Evolutionary conservation across 768 basidiomycete species (phyloP), one percentile per base, ranked within the genome.

Genomic region (Pisolithus sp.): DNA sequence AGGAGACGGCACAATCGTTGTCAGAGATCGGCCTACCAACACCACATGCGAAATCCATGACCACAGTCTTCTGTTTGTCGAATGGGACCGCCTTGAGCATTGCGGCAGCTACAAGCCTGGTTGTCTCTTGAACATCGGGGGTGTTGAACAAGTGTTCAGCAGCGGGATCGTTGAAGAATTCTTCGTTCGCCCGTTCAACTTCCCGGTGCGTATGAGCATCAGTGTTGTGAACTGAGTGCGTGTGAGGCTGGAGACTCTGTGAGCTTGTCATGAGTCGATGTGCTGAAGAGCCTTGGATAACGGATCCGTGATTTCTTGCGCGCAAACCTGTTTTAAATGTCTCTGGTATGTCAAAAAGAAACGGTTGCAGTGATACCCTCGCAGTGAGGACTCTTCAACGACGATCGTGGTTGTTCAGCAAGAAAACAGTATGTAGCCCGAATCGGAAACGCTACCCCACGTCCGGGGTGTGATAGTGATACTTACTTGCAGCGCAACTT

Each of bases 21-120:
- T 24, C 21, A 51, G n/a, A 4, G 24, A 30, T 31, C 26, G 28
- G 59, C 65, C 18, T 50, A 82, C 82, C 85, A 53, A 76, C 76
- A 6, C 83, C 83, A 63, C 85, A 86, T 7, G 85, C 85, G 62
- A 76, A 87, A 57, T 86, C 85, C 72, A 87, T 68, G 15, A 81
- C 70, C 7, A 62, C 67, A 2, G 83, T 86, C 3, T 56, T 65
- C 21, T 78, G 71, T 46, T 79, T 76, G 50, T 81, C 70, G 54
- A 86, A 83, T 0, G 65, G 58, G 55, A 76, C 77, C n/a, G 44
- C 49, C 20, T 62, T 47, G 28, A 55, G 34, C 48, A 73, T 66
- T 2, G 57, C 58, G 9, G 53, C 49, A 3, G 54, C 57, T 2
- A 59, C 28, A 21, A 56, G 46, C 15, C 50, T 46, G 1, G 62